A percentile compares a stretch with the other conserved stretches of the same genome.
These are phyloP conservation scores for Auricularia heimuer DNA, from an alignment of 768 basidiomycete genomes.

Conservation along the genomic window DNA sequence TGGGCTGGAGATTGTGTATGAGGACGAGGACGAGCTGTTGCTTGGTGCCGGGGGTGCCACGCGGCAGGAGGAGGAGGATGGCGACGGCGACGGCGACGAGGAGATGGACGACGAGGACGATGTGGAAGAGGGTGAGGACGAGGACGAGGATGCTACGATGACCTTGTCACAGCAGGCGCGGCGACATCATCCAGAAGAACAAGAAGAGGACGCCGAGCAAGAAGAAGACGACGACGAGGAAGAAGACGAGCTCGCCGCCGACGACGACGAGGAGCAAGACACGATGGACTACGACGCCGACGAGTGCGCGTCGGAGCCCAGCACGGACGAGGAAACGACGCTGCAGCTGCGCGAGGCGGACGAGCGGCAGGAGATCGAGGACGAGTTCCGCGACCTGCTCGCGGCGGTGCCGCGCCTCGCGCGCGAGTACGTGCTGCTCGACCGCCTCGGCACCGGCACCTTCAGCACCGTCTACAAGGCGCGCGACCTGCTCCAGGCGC, in stretches of 20 bases:
- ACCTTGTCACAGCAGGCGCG: no score
- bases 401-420: conserved; percentile 54
- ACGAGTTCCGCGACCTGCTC: conserved; percentile 69
- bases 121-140: not conserved
- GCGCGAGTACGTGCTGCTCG: conserved; percentile 66
- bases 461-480: conserved; percentile 99
- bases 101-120: not conserved
- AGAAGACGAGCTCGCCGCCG: conserved; percentile 36
- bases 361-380: conserved; percentile 63
- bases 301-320: conserved; percentile 27
- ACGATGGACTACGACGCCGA: conserved; percentile 25
- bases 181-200: conserved; percentile 14
- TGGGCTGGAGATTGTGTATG: not conserved
- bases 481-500: conserved; percentile 66
- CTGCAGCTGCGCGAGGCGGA: conserved; percentile 47
- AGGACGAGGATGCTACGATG: not conserved
- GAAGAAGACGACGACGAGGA: conserved; percentile 18
- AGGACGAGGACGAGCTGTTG: not conserved
- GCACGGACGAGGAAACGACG: conserved; percentile 54
- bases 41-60: not conserved
- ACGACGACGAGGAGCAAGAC: conserved; percentile 40
- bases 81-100: not conserved
- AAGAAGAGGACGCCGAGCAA: conserved; percentile 23
- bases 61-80: not conserved
- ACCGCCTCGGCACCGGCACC: conserved; percentile 75